phyloP scores from a whole-genome alignment of 2,329 filamentous ascomycete genomes.

The Trichoderma pleuroti region DNA sequence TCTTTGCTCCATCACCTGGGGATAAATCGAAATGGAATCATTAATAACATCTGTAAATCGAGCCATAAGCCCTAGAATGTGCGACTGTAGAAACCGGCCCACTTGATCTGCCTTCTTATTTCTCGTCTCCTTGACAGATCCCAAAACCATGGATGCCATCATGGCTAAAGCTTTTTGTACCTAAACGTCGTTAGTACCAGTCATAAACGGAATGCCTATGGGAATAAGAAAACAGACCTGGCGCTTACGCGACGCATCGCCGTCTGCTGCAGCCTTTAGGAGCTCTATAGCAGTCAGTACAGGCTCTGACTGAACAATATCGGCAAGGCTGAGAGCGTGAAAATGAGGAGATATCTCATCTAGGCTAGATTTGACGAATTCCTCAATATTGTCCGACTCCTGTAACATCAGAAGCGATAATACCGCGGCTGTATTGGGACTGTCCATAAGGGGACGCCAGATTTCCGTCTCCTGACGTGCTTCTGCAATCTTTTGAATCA shows the following conservation, averaged over 20 bases:
- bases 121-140: constrained; percentile 40
- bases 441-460: constrained; percentile 53
- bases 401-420: constrained; percentile 59
- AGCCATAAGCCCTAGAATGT: constrained; percentile 84
- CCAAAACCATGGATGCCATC: constrained; percentile 42
- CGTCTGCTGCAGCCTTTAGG: constrained; percentile 73
- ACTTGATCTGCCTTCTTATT: constrained; percentile 56
- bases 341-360: constrained; percentile 68
- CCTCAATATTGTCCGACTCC: constrained; percentile 55
- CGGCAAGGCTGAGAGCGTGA: constrained; percentile 59
- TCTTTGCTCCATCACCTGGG: constrained; percentile 63
- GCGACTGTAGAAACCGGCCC: constrained; percentile 72
- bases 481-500: constrained; percentile 76
- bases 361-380: constrained; percentile 65
- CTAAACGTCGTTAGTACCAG: constrained; percentile 36
- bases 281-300: constrained; percentile 75
- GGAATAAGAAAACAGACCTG: constrained; percentile 49
- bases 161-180: constrained; percentile 46
- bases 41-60: constrained; percentile 77
- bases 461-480: constrained; percentile 68
- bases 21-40: constrained; percentile 53
- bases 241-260: constrained; percentile 51
- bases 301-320: constrained; percentile 71
- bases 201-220: too few species aligned
- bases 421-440: constrained; percentile 54